Base-by-base conservation (phyloP, 495 filamentous ascomycete genomes). In the Choiromyces venosus region DNA sequence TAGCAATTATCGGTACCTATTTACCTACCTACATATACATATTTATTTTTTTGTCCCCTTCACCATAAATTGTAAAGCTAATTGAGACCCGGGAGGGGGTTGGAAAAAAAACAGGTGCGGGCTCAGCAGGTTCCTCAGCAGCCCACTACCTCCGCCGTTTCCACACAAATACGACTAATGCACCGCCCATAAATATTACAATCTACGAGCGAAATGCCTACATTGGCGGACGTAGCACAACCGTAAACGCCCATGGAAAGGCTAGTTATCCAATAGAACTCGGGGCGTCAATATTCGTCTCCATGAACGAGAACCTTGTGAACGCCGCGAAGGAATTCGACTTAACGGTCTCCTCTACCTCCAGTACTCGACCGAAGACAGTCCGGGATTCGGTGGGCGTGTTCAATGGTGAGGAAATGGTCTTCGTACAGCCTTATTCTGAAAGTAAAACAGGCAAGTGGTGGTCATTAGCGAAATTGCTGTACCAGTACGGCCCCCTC, bases 201-300 rank as follows among this genome's bases (percentile, higher is more conserved):
- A 85, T 99, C 66, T 98, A 92, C 80, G 96, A 98, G 80, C 91
- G 91, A 65, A 88, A 87, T 25, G 83, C 85, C 37, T 92, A 91
- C 80, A 86, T 97, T 38, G 96, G 95, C 3, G 95, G 95, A 37
- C 91, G 95, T 18, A 92, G 92, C 36, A 95, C 93, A 9, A 98
- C 95, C 29, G 90, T 97, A 42, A 86, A 96, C 81, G 91, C 89
- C 0, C 93, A 91, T 74, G 88, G 88, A 74, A 86, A 95, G 77
- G 85, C 90, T 6, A 78, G 84, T 0, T 82, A 88, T 65, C 92
- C 92, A 8, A 87, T 97, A 66, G 95, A 99, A 76, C 86, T 97
- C 1, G 95, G 95, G 12, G 96, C 91, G 44, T 93, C 89, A 39
- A 96, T 98, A 76, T 99, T 99, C 80, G 93, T 98, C 37, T 81